Evolutionary conservation across 805 yeast species (phyloP), one percentile per base, ranked within the genome.

Genomic region (Wickerhamia fluorescens): DNA sequence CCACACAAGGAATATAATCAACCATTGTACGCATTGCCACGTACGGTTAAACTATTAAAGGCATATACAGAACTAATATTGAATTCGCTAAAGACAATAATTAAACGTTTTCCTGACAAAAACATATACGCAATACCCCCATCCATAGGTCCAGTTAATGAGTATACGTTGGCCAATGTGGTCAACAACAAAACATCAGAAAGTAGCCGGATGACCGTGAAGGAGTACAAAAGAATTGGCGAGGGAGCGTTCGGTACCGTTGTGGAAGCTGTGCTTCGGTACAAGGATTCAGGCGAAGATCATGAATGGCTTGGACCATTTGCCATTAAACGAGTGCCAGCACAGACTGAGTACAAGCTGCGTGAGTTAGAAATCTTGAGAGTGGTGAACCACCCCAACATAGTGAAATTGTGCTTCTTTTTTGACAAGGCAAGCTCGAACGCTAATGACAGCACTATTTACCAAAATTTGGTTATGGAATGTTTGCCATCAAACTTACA

Each of bases 241-340:
- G 85, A 82, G 53, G 94, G 94, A 23, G 92, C 92, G 4, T 83
- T 83, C 47, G 94, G 94, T 21, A 80, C 85, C 3, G 94, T 83
- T 7, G 78, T 79, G 9, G 87, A 81, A 48, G 89, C 92, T 1
- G 72, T 73, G 38, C 58, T 64, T 27, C 51, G 51, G 32, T 44
- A 49, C 56, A 31, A 61, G 49, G 37, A 36, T 51, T 42, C 45
- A 38, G 35, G 28, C 25, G 34, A 41, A 7, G 14, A 20, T 17
- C 23, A 23, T 7, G 53, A 52, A 18, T 77, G 85, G 83, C 57
- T 75, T 22, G 94, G 94, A 1, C 94, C 94, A 0, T 83, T 72
- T 60, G 92, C 92, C 13, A 81, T 83, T 35, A 83, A 83, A 46
- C 71, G 85, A 42, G 92, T 82, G 1, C 88, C 89, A 15, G 89